Evolutionary conservation across 2,329 filamentous ascomycete species (phyloP).

Genomic region (Podosphaera fusca): DNA sequence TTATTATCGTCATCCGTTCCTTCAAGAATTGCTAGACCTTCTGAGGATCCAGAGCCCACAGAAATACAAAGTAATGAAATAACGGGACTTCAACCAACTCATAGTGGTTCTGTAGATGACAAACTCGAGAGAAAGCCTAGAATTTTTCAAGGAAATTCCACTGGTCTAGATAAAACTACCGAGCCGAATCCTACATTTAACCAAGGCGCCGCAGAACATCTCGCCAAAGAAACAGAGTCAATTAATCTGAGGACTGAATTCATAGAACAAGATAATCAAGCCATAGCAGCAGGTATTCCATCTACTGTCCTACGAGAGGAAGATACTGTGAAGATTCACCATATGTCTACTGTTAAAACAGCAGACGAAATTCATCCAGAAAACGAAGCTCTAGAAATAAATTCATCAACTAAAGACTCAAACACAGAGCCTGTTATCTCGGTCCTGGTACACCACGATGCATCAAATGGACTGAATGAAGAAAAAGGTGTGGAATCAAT

Average conservation of each 20-base stretch:
- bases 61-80: background rate
- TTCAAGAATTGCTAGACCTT: background rate
- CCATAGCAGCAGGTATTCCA: conserved; percentile 3
- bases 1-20: background rate
- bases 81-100: background rate
- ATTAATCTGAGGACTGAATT: background rate
- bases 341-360: conserved; percentile 1
- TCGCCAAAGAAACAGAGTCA: background rate
- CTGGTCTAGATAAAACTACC: background rate
- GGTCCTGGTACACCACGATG: background rate
- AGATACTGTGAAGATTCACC: background rate
- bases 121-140: background rate
- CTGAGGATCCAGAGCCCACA: conserved; percentile 4
- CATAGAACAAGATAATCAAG: background rate
- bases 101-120: background rate
- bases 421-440: background rate
- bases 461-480: background rate
- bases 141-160: background rate
- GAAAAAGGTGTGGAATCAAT: background rate
- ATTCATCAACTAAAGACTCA: background rate
- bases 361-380: conserved; percentile 2
- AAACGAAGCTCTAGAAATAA: conserved; percentile 3
- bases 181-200: conserved; percentile 1
- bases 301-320: conserved; percentile 5
- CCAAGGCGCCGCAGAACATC: background rate